Base-by-base conservation (phyloP, 148 eudicot genomes). In the Pouteria glomerata region DNA sequence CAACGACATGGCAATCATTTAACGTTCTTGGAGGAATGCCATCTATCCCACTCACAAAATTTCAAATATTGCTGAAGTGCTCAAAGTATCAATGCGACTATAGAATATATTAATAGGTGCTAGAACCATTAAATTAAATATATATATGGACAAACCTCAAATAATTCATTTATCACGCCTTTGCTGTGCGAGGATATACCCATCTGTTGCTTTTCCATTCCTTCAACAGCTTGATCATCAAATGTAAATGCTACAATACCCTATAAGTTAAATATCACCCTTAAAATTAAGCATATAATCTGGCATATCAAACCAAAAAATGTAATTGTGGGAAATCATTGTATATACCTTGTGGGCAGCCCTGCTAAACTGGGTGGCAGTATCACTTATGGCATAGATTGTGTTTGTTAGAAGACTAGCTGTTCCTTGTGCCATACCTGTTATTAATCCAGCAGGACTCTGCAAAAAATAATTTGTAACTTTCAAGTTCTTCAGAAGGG, bases 361-460 rank as follows among this genome's bases (percentile, higher is more conserved):
- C 80, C 85, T 87, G 80, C 96, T 95, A 86, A 95, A 90, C 52
- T 95, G 99, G 70, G 96, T 95, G 30, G 99, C 88, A 78, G 97
- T 89, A 81, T 95, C 96, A 83, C 97, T 95, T 33, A 95, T 77
- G 69, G 99, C 99, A 86, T 89, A 91, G 70, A 95, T 77, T 51
- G 96, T 95, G 79, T 90, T 95, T 82, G 93, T 87, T 51, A 91
- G 81, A 72, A 91, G 92, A 82, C 97, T 95, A 63, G 86, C 80
- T 39, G 99, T 95, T 45, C 99, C 99, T 74, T 86, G 91, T 72
- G 97, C 97, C 87, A 95, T 82, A 70, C 97, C 99, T 59, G 92
- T 88, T 52, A 91, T 69, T 57, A 95, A 82, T 76, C 92, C 97
- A 59, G 96, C 74, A 57, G 97, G 99, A 68, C 88, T 95, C 99